Base-by-base conservation (phyloP, 768 basidiomycete species). In the Boletus subparvulus region DNA sequence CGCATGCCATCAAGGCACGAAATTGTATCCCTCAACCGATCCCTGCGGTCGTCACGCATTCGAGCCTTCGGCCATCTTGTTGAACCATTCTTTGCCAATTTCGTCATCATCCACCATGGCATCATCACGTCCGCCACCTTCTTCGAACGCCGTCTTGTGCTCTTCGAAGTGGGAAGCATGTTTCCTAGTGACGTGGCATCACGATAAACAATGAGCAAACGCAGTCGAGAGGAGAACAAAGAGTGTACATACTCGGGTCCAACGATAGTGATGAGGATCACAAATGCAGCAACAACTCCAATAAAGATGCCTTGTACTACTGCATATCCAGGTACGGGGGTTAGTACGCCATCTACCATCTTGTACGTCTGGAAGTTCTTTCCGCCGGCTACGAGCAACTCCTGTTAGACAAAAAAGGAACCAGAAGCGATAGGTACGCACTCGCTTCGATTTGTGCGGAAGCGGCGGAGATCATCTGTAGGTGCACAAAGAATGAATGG, bases 271-370 rank as follows among this genome's bases (percentile, higher is more conserved):
- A 91, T 79, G 66, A 92, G 30, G 44, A 96, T 72, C 42, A 92
- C 83, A 60, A 88, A 95, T 0, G 83, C 86, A 2, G 90, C 79
- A 19, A 97, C 88, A 26, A 81, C 79, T 9, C 94, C 94, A 45
- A 97, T 87, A 37, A 98, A 78, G 65, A 98, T 94, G 40, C 90
- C 91, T 75, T 92, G 90, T 6, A 91, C 90, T 24, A 66, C 85
- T 3, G 86, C 88, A 61, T 90, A 91, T 65, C 90, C 83, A 2
- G 86, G 78, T 0, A 85, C 82, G 24, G 64, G 59, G 3, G 69
- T 75, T 0, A 66, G 63, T 6, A 66, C 62, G 2, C 84, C 84
- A 24, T 79, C 59, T 44, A 57, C 24, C 9, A 75, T 64, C 40
- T 86, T 69, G 6, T 77, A 82, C 0, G 80, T 85, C 54, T 73